Evolutionary conservation across 306 rosid species (phyloP).

Genomic region (Rubus parviflorus): DNA sequence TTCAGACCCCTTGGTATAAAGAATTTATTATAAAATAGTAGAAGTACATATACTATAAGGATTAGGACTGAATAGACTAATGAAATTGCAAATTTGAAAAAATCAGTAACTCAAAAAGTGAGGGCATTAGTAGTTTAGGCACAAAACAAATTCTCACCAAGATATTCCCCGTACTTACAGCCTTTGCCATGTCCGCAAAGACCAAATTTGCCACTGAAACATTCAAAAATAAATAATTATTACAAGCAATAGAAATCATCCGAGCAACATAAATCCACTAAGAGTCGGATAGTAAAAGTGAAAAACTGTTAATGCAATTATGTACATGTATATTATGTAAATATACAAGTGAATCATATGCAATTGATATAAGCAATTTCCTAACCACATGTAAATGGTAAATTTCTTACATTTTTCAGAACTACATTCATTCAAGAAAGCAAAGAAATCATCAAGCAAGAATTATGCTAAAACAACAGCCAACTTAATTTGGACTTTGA

Average conservation of each 20-base stretch:
- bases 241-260: not conserved
- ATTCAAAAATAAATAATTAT: constrained; percentile 12
- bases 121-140: not conserved
- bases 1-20: not conserved
- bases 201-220: constrained; percentile 62
- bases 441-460: not conserved
- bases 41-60: not conserved
- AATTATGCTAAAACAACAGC: not conserved
- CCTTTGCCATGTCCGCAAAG: constrained; percentile 61
- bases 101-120: not conserved
- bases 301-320: not conserved
- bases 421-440: not conserved
- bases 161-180: constrained; percentile 46
- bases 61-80: not conserved
- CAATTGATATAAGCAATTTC: not conserved
- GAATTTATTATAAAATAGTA: not conserved
- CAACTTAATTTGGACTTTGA: too few species aligned
- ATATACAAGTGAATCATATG: not conserved
- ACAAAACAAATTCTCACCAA: constrained; percentile 26
- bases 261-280: not conserved
- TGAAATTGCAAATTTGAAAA: not conserved
- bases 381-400: not conserved
- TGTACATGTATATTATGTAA: not conserved
- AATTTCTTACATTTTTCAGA: not conserved
- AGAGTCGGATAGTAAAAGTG: not conserved